Conservation (phyloP, 495 filamentous ascomycete genomes). For the Aspergillus nidulans region DNA sequence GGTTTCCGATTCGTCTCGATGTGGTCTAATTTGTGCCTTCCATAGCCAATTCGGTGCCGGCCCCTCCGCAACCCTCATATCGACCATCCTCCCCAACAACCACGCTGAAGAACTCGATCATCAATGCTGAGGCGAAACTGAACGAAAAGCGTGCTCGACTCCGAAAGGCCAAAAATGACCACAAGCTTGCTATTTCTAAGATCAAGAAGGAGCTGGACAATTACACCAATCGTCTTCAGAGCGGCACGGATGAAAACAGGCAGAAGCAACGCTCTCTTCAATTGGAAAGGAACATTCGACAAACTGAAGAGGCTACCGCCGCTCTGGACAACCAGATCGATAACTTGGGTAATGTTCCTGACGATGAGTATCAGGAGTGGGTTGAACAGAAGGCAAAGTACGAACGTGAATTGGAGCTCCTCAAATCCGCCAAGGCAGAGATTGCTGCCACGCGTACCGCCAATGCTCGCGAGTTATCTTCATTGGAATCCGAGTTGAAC, state of each 20-base stretch:
- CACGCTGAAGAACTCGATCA: constrained; percentile 82
- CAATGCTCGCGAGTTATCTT: constrained; percentile 58
- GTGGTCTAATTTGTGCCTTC: not conserved
- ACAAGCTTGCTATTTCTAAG: constrained; percentile 63
- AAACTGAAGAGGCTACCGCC: constrained; percentile 72
- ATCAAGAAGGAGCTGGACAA: constrained; percentile 79
- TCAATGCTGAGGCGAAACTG: constrained; percentile 71
- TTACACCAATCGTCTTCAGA: constrained; percentile 60
- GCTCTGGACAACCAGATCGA: constrained; percentile 62
- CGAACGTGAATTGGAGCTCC: constrained; percentile 58
- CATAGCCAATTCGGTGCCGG: constrained; percentile 38
- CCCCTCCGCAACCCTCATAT: constrained; percentile 54
- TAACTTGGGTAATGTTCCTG: constrained; percentile 61
- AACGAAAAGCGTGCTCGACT: constrained; percentile 70
- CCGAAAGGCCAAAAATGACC: constrained; percentile 73
- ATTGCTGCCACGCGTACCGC: constrained; percentile 58
- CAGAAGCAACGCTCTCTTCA: constrained; percentile 73
- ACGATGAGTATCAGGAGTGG: constrained; percentile 59
- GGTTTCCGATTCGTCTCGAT: not conserved
- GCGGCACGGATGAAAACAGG: constrained; percentile 77
- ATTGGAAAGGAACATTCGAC: constrained; percentile 72
- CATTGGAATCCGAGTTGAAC: constrained; percentile 61
- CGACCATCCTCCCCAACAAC: constrained; percentile 84
- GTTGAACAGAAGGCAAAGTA: constrained; percentile 56
- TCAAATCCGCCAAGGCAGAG: constrained; percentile 54